Conservation (phyloP, 2,329 filamentous ascomycete genomes). For the Hymenoscyphus occultus region DNA sequence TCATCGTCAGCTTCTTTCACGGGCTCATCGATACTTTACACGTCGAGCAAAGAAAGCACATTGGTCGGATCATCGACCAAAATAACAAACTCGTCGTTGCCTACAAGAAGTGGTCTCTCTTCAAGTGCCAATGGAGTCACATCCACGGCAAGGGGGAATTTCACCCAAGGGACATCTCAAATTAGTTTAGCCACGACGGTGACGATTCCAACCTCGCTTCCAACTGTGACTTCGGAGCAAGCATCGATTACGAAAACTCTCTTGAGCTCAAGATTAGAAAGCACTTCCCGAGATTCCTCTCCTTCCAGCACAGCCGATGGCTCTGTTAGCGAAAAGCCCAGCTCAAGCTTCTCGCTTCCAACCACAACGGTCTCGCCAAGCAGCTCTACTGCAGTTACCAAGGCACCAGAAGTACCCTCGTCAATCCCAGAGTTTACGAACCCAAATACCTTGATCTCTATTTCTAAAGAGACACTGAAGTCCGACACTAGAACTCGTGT, state of each 20-base stretch:
- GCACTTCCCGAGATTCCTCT: background rate
- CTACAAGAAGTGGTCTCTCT: background rate
- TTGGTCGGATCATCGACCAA: background rate
- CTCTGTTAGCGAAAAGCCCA: background rate
- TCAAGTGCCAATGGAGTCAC: background rate
- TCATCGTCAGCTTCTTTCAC: background rate
- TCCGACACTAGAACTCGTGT: background rate
- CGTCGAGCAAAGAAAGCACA: background rate
- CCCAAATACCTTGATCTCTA: conserved; percentile 6
- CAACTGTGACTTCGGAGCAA: background rate
- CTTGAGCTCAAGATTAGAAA: background rate
- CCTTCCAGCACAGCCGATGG: background rate
- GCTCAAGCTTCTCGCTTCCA: background rate
- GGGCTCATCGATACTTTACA: background rate
- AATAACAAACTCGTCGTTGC: background rate
- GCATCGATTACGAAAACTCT: background rate
- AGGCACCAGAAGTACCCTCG: background rate
- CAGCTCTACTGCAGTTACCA: background rate
- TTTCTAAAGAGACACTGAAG: conserved; percentile 4
- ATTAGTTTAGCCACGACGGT: background rate
- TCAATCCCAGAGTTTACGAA: conserved; percentile 10
- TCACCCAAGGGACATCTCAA: background rate
- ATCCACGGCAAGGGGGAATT: background rate
- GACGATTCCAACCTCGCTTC: background rate
- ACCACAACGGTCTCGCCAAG: background rate